Evolutionary conservation across 108 stramenopile species (phyloP).

Genomic region (Stephanodiscus triporus): DNA sequence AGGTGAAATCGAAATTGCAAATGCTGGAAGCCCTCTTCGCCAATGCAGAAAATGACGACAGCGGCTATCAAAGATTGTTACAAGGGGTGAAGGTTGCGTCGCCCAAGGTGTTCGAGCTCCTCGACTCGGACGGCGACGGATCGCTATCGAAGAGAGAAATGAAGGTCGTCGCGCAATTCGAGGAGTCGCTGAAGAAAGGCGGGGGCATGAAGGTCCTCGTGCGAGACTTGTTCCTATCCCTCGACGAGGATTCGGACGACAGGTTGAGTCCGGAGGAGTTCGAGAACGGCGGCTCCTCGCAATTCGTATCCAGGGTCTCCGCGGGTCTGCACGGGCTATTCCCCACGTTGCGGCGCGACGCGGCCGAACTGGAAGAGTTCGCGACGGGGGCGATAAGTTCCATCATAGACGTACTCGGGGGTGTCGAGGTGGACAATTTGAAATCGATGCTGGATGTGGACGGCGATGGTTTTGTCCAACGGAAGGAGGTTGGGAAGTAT

Average conservation of each 20-base stretch:
- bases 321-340: constrained; percentile 27
- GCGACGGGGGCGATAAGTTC: constrained; percentile 17
- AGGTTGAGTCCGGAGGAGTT: constrained; percentile 31
- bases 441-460: constrained; percentile 37
- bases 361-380: constrained; percentile 30
- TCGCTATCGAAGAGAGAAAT: constrained; percentile 18
- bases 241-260: constrained; percentile 30
- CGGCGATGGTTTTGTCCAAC: constrained; percentile 26
- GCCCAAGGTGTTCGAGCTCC: constrained; percentile 22
- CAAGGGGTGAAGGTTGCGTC: constrained; percentile 15
- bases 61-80: constrained; percentile 15
- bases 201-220: constrained; percentile 33
- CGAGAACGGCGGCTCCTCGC: constrained; percentile 3
- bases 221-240: constrained; percentile 24
- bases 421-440: constrained; percentile 1
- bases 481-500: constrained; percentile 36
- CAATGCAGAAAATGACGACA: neutral
- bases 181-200: constrained; percentile 31
- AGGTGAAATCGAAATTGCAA: constrained; percentile 18
- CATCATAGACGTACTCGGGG: constrained; percentile 7
- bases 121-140: constrained; percentile 29
- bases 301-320: constrained; percentile 16
- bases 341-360: constrained; percentile 14
- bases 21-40: constrained; percentile 25
- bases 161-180: constrained; percentile 27